phyloP scores from a whole-genome alignment of 805 yeast species.

The Candida boleticola region DNA sequence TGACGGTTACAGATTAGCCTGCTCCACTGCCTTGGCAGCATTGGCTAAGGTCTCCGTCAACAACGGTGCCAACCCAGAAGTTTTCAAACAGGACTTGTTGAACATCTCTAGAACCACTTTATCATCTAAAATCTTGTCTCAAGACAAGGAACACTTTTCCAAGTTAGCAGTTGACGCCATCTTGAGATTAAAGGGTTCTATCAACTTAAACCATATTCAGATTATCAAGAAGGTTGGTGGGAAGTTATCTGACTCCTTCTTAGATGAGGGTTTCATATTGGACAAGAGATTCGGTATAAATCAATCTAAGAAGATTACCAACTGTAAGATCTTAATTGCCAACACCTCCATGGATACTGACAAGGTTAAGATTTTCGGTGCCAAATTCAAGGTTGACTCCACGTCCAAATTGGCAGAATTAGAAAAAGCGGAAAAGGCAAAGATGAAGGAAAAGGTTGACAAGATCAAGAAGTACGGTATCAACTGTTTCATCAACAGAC shows the following conservation, averaged over 20 bases:
- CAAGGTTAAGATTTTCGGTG: constrained; percentile 96
- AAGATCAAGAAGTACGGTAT: constrained; percentile 85
- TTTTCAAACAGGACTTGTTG: constrained; percentile 72
- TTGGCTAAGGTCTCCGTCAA: constrained; percentile 76
- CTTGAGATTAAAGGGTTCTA: constrained; percentile 79
- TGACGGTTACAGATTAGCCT: constrained; percentile 90
- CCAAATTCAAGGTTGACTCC: constrained; percentile 94
- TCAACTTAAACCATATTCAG: constrained; percentile 89
- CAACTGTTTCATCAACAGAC: constrained; percentile 92
- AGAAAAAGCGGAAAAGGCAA: constrained; percentile 90
- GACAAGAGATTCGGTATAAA: constrained; percentile 91
- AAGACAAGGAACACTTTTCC: constrained; percentile 88
- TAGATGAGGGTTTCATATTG: constrained; percentile 94
- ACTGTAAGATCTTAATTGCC: constrained; percentile 87
- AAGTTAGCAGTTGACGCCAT: constrained; percentile 93
- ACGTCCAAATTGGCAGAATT: constrained; percentile 91
- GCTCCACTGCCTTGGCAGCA: constrained; percentile 80
- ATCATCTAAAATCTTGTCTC: constrained; percentile 90
- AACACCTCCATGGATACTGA: constrained; percentile 97
- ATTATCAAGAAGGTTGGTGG: constrained; percentile 94
- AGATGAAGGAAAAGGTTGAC: constrained; percentile 87
- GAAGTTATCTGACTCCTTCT: constrained; percentile 81
- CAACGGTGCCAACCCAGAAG: constrained; percentile 53
- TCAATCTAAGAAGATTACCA: constrained; percentile 81
- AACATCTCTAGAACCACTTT: constrained; percentile 91